Percentiles rank a stretch among this genome's conserved stretches.
phyloP scores from a whole-genome alignment of 73 alveolate genomes.

The Blepharisma japonicum region DNA sequence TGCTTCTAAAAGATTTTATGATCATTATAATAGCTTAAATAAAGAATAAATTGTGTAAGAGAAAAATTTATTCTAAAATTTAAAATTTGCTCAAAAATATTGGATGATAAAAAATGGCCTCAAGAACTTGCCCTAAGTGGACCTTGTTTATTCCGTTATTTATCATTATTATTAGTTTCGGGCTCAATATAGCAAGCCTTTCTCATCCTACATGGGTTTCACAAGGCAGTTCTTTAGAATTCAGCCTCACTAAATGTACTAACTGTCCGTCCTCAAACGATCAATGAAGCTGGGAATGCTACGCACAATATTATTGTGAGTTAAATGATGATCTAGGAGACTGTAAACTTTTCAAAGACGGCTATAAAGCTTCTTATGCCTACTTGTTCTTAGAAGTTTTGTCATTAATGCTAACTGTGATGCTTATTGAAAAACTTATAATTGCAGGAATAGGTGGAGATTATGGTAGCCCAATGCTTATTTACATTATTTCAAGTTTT shows the following conservation, averaged over 20 bases:
- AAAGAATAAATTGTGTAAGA: no score
- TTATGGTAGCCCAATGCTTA: neutral
- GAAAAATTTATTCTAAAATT: no score
- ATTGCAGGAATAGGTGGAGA: neutral
- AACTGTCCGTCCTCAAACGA: neutral
- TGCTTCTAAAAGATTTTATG: no score
- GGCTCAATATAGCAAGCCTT: no score
- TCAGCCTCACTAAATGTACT: neutral
- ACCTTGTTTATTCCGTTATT: no score
- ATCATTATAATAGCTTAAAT: no score
- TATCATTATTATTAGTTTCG: no score
- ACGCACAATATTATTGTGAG: neutral
- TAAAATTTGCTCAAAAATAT: no score
- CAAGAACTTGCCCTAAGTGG: no score
- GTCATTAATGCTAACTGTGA: neutral
- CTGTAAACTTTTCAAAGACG: slow-evolving; percentile 9
- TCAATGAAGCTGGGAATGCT: slow-evolving; percentile 10
- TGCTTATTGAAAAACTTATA: neutral
- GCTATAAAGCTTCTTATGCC: neutral
- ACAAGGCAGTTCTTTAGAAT: no score
- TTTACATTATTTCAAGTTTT: neutral
- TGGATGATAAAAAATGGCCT: no score
- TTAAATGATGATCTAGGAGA: neutral
- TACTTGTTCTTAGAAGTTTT: slow-evolving; percentile 1
- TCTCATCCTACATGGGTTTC: no score